Conservation (phyloP, 2,329 filamentous ascomycete genomes). For the Xylariaceae sp. region DNA sequence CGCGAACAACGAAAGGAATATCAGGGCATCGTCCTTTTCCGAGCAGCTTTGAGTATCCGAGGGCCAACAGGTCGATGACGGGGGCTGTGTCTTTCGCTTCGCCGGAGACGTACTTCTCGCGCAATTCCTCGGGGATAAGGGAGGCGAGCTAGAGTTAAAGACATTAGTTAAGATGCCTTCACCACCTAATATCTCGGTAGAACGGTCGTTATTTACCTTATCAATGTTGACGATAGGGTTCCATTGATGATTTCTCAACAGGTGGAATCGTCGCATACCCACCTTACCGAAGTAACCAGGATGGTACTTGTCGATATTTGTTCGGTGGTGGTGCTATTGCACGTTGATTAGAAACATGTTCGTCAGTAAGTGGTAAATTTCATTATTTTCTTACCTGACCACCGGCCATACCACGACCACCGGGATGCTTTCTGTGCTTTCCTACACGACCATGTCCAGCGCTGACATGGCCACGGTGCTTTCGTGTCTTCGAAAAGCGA, state of each 20-base stretch:
- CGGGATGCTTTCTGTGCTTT: conserved; percentile 95
- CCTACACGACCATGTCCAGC: conserved; percentile 98
- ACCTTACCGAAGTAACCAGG: conserved; percentile 99
- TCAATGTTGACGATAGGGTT: conserved; percentile 99
- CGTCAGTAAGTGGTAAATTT: too few relatives aligned
- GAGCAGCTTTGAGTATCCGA: conserved; percentile 98
- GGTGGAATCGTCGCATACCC: conserved; percentile 96
- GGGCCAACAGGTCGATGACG: conserved; percentile 95
- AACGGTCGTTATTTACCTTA: conserved; percentile 68
- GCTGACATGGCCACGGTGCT: conserved; percentile 89
- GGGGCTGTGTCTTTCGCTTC: conserved; percentile 88
- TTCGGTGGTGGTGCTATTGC: conserved; percentile 91
- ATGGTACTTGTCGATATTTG: conserved; percentile 84
- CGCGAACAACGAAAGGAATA: conserved; percentile 92
- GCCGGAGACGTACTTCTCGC: conserved; percentile 87
- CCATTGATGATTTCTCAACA: conserved; percentile 95
- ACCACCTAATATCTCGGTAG: neutral
- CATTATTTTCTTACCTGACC: conserved; percentile 23
- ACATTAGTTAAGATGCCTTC: conserved; percentile 1
- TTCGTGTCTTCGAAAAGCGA: conserved; percentile 32
- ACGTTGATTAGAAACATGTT: too few relatives aligned
- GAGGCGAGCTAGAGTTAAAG: conserved; percentile 78
- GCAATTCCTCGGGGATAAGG: conserved; percentile 89
- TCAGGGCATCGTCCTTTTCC: conserved; percentile 96
- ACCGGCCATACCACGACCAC: conserved; percentile 81